Evolutionary conservation across 345 rosid genomes (phyloP).

Genomic region (Psidium guajava): DNA sequence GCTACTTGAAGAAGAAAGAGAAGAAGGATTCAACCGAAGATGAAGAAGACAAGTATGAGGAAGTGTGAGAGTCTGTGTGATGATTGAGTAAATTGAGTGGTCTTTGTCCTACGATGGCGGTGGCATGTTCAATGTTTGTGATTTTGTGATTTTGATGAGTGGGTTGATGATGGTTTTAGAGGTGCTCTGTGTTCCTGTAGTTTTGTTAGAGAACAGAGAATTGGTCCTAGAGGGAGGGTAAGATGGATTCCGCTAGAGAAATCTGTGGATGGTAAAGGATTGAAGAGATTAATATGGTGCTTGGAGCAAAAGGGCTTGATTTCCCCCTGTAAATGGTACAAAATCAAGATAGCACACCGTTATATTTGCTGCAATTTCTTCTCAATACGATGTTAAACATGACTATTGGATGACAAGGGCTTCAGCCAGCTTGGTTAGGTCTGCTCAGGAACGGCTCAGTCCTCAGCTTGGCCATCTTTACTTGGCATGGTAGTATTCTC

Average conservation of each 20-base stretch:
- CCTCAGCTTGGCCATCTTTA: neutral
- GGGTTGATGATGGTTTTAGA: neutral
- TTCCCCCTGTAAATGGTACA: neutral
- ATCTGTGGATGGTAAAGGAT: neutral
- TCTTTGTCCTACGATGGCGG: neutral
- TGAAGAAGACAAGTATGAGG: neutral
- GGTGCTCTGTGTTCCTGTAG: neutral
- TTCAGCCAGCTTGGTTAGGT: neutral
- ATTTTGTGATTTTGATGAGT: neutral
- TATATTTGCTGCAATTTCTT: neutral
- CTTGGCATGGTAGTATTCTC: neutral
- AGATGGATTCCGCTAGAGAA: neutral
- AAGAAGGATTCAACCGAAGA: neutral
- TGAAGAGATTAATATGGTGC: neutral
- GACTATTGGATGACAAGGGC: neutral
- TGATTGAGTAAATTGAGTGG: neutral
- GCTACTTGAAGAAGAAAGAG: constrained; percentile 2
- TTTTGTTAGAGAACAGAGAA: neutral
- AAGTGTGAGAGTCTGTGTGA: neutral
- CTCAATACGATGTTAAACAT: neutral
- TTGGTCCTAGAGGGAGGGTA: neutral
- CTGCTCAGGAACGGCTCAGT: neutral
- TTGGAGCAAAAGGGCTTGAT: neutral
- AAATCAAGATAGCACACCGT: neutral
- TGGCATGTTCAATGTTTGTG: neutral